Evolutionary conservation across 495 filamentous ascomycete species (phyloP).

Genomic region (Penicillium bialowiezense): DNA sequence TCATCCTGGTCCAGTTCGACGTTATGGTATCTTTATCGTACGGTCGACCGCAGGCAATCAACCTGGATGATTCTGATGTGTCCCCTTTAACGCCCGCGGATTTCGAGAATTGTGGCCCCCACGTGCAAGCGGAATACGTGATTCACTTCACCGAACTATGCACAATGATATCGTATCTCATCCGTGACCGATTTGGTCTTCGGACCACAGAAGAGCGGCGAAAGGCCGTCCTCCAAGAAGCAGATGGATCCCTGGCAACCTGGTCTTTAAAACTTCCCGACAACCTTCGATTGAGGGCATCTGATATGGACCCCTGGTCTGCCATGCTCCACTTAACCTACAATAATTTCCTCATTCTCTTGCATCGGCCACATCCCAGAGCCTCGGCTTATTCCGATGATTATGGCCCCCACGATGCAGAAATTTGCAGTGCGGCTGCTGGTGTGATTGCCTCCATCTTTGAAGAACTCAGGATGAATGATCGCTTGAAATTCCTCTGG

Average conservation of each 20-base stretch:
- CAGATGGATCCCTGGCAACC: constrained; percentile 44
- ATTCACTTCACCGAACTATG: constrained; percentile 47
- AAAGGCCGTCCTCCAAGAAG: constrained; percentile 43
- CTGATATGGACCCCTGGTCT: constrained; percentile 48
- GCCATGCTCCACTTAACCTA: constrained; percentile 50
- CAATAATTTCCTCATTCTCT: constrained; percentile 49
- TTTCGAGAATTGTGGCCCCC: constrained; percentile 45
- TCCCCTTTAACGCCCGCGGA: constrained; percentile 42
- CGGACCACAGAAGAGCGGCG: constrained; percentile 38
- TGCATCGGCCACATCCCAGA: constrained; percentile 48
- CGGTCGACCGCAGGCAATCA: constrained; percentile 49
- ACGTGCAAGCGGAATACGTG: constrained; percentile 41
- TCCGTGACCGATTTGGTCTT: constrained; percentile 43
- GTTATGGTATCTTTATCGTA: constrained; percentile 48
- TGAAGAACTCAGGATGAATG: constrained; percentile 46
- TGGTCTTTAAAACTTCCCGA: constrained; percentile 47
- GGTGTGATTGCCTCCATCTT: constrained; percentile 50
- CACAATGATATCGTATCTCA: constrained; percentile 45
- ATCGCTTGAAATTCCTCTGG: constrained; percentile 47
- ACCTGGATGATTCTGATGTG: constrained; percentile 49
- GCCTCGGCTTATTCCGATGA: constrained; percentile 45
- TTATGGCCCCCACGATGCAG: constrained; percentile 43
- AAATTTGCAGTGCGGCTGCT: constrained; percentile 46
- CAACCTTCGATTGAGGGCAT: constrained; percentile 39
- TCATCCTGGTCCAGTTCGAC: constrained; percentile 48